Conservation (phyloP, 2,329 filamentous ascomycete species). For the Elsinoe batatas region DNA sequence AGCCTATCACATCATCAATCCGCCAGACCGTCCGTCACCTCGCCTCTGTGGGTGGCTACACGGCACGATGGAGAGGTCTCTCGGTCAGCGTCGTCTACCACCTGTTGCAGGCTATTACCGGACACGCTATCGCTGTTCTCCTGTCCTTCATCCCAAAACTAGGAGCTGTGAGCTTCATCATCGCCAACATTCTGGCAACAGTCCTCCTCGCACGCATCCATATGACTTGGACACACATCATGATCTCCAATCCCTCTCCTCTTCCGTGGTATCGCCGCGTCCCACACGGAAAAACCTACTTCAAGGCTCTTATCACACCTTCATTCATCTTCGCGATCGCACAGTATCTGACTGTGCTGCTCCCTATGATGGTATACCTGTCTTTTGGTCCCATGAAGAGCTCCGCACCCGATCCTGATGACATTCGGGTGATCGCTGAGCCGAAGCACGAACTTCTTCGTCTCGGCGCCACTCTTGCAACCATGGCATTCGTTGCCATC, state of each 20-base stretch:
- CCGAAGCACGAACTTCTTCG: background rate
- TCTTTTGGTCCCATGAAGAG: conserved; percentile 35
- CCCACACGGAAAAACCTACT: conserved; percentile 30
- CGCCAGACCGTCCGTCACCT: conserved; percentile 52
- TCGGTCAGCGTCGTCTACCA: conserved; percentile 28
- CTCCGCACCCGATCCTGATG: conserved; percentile 32
- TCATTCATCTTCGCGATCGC: conserved; percentile 49
- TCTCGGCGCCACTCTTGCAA: background rate
- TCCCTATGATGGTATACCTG: conserved; percentile 42
- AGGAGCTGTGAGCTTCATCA: conserved; percentile 31
- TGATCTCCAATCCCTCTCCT: conserved; percentile 61
- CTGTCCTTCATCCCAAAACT: conserved; percentile 37
- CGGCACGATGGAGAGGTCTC: conserved; percentile 28
- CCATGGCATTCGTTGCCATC: conserved; percentile 39
- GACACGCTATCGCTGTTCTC: conserved; percentile 24
- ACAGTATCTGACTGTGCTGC: conserved; percentile 38
- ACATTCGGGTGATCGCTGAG: conserved; percentile 27
- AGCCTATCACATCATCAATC: conserved; percentile 54
- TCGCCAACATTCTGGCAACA: conserved; percentile 46
- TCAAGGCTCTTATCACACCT: conserved; percentile 15
- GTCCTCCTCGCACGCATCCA: conserved; percentile 57
- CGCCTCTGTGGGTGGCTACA: conserved; percentile 30
- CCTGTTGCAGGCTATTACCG: conserved; percentile 20
- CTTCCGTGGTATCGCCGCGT: conserved; percentile 58
- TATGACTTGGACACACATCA: conserved; percentile 74